A percentile compares a stretch with the other conserved stretches of the same genome.
Evolutionary conservation across 129 eudicot species (phyloP).

Genomic region (Flaveria bidentis): DNA sequence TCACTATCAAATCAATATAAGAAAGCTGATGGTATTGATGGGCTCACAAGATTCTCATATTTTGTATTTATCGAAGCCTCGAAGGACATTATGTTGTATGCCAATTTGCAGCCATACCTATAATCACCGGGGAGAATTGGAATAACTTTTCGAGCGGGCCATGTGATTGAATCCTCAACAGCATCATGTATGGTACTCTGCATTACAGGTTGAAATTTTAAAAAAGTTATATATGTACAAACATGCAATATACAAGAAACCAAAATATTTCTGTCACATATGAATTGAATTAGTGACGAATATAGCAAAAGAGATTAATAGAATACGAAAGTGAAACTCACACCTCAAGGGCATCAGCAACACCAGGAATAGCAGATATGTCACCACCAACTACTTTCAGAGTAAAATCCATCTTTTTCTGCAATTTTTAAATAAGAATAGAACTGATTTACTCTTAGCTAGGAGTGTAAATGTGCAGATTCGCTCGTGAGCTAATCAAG

Average conservation of each 20-base stretch:
- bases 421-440: conserved; percentile 33
- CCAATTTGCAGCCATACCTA: conserved; percentile 49
- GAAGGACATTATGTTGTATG: neutral
- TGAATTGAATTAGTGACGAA: neutral
- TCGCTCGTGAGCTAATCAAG: neutral
- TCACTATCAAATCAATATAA: conserved; percentile 45
- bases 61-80: neutral
- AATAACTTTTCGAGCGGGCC: conserved; percentile 94
- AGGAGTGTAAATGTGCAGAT: neutral
- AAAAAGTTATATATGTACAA: neutral
- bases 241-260: conserved; percentile 2
- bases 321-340: conserved; percentile 18
- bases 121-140: conserved; percentile 96
- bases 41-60: conserved; percentile 6
- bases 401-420: conserved; percentile 92
- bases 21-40: neutral
- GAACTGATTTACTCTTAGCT: conserved; percentile 13
- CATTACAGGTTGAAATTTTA: conserved; percentile 1
- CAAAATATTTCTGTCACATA: conserved; percentile 7
- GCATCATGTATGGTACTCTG: conserved; percentile 91
- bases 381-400: conserved; percentile 91
- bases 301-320: neutral
- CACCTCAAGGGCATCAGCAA: conserved; percentile 92
- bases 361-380: conserved; percentile 85
- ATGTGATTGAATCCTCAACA: conserved; percentile 90